A percentile compares a stretch with the other conserved stretches of the same genome.
Evolutionary conservation across 176 grass and related monocot genomes (phyloP).

Genomic region (Aegilops bicornis): DNA sequence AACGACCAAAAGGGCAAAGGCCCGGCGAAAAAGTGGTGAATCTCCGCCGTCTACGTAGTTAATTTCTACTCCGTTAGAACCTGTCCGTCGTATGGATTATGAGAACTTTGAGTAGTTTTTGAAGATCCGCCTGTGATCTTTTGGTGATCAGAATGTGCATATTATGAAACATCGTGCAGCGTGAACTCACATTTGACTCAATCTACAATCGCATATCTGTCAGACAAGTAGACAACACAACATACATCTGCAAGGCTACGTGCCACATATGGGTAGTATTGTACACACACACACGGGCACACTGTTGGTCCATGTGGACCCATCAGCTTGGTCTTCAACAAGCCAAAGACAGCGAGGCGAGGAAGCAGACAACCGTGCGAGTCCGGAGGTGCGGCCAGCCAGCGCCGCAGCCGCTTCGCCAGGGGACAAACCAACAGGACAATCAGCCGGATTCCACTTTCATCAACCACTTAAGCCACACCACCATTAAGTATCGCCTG

Average conservation of each 20-base stretch:
- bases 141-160: too few relatives aligned
- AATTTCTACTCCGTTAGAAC: too few relatives aligned
- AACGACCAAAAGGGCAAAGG: too few relatives aligned
- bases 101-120: too few relatives aligned
- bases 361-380: background rate
- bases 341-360: background rate
- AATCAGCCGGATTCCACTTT: background rate
- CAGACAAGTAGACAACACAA: background rate
- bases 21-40: too few relatives aligned
- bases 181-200: background rate
- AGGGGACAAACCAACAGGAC: conserved; percentile 19
- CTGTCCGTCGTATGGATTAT: too few relatives aligned
- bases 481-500: background rate
- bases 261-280: background rate
- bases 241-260: background rate
- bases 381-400: background rate
- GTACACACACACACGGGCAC: background rate
- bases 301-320: background rate
- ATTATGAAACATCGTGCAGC: background rate
- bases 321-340: background rate
- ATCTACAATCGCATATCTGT: background rate
- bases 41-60: too few relatives aligned
- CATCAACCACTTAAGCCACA: background rate
- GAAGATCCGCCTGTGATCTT: too few relatives aligned
- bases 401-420: background rate